A percentile compares a stretch with the other conserved stretches of the same genome.
Evolutionary conservation across 495 filamentous ascomycete species (phyloP).

Genomic region (Lophium mytilinum): DNA sequence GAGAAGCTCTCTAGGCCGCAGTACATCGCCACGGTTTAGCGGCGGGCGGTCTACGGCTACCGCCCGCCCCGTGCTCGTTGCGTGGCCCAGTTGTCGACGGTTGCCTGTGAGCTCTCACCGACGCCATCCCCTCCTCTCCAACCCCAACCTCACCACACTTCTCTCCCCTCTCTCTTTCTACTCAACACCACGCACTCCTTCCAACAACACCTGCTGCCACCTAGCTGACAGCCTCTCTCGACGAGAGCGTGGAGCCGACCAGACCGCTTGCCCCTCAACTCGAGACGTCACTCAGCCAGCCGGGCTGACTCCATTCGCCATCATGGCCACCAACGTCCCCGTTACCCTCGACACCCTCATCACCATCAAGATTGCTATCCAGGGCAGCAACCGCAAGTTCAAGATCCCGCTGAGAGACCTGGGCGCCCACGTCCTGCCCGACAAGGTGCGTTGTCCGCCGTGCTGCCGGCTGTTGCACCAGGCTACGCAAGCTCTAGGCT

Average conservation of each 20-base stretch:
- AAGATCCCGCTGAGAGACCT: constrained; percentile 86
- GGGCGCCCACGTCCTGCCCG: constrained; percentile 62
- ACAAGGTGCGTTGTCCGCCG: constrained; percentile 64
- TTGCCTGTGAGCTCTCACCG: neutral
- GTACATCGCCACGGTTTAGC: no score
- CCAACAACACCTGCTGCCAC: no score
- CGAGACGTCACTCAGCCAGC: constrained; percentile 14
- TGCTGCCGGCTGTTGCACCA: constrained; percentile 23
- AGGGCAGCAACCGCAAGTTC: constrained; percentile 68
- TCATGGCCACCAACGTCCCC: constrained; percentile 46
- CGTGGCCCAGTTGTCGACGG: neutral
- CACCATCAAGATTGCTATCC: constrained; percentile 73
- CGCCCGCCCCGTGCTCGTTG: no score
- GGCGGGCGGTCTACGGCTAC: no score
- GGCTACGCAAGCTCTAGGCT: constrained; percentile 1
- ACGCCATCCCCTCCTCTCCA: neutral
- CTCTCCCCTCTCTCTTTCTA: neutral
- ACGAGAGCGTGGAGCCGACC: neutral
- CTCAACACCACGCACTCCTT: neutral
- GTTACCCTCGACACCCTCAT: constrained; percentile 66
- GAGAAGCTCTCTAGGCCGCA: no score
- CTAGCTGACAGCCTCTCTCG: neutral
- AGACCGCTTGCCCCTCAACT: neutral
- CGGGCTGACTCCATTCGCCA: constrained; percentile 4
- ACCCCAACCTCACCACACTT: neutral